phyloP scores from a whole-genome alignment of 139 green algal genomes.

The Bryopsis sp. region DNA sequence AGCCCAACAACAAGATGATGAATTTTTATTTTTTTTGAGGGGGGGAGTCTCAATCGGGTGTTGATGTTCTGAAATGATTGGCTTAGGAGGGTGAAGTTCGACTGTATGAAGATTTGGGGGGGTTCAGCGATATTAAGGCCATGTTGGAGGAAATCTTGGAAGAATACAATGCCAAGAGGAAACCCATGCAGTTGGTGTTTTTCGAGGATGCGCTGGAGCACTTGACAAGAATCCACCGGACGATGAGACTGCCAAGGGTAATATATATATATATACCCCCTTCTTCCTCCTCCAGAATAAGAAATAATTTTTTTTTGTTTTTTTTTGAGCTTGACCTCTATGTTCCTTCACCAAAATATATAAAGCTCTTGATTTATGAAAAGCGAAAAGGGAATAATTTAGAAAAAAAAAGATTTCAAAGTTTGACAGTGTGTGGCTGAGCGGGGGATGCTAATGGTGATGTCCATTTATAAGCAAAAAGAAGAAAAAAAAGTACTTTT shows the following conservation, averaged over 20 bases:
- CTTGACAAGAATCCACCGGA: slow-evolving; percentile 64
- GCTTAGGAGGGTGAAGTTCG: slow-evolving; percentile 24
- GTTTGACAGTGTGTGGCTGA: too few species aligned
- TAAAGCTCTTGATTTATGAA: too few species aligned
- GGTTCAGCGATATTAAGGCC: slow-evolving; percentile 52
- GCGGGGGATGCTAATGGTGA: too few species aligned
- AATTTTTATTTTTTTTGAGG: slow-evolving; percentile 11
- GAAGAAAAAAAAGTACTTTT: too few species aligned
- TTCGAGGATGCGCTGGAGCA: slow-evolving; percentile 82
- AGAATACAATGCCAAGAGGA: slow-evolving; percentile 59
- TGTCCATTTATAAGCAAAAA: too few species aligned
- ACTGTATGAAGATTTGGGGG: slow-evolving; percentile 66
- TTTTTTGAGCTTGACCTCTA: too few species aligned
- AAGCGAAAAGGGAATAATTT: too few species aligned
- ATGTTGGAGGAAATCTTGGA: slow-evolving; percentile 59
- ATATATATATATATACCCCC: slow-evolving; percentile 13
- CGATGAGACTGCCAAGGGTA: slow-evolving; percentile 40
- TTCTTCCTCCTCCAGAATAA: too few species aligned
- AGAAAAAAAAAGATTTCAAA: too few species aligned
- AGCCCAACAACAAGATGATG: too few species aligned
- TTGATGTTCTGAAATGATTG: neutral
- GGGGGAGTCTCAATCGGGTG: neutral
- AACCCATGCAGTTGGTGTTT: slow-evolving; percentile 70
- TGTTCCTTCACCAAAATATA: too few species aligned
- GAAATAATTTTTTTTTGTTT: too few species aligned